Conservation (phyloP, 768 basidiomycete species). For the Tephrocybe sp. region DNA sequence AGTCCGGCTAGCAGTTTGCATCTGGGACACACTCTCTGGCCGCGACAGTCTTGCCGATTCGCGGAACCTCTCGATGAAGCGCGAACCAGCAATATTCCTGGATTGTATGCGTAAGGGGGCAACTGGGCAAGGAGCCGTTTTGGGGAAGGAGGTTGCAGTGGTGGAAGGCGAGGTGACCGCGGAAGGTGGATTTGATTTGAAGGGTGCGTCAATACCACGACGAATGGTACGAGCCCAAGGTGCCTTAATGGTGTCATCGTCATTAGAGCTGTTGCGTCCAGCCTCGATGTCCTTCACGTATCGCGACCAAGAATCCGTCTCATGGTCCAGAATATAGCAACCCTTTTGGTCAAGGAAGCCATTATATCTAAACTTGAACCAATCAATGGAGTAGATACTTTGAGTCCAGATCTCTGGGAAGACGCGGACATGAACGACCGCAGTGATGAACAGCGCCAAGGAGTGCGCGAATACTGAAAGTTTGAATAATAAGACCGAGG, state of each 20-base stretch:
- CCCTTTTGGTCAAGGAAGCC: background rate
- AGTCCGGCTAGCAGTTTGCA: slow-evolving; percentile 20
- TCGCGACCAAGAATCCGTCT: slow-evolving; percentile 10
- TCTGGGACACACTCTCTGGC: slow-evolving; percentile 21
- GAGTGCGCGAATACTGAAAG: slow-evolving; percentile 53
- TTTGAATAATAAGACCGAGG: background rate
- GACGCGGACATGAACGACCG: slow-evolving; percentile 41
- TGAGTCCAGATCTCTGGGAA: slow-evolving; percentile 53
- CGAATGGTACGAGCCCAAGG: slow-evolving; percentile 52
- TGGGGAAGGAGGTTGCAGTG: slow-evolving; percentile 22
- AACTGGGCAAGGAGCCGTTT: slow-evolving; percentile 22
- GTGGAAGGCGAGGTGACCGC: slow-evolving; percentile 17
- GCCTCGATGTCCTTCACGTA: slow-evolving; percentile 25
- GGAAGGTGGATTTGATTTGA: slow-evolving; percentile 27
- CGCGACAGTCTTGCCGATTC: slow-evolving; percentile 34
- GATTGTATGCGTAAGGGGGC: slow-evolving; percentile 31
- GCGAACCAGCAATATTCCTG: slow-evolving; percentile 30
- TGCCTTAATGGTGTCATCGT: slow-evolving; percentile 32
- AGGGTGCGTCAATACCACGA: slow-evolving; percentile 61
- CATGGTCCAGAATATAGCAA: background rate
- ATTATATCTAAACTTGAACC: slow-evolving; percentile 42
- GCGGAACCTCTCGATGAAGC: slow-evolving; percentile 41
- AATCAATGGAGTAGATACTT: slow-evolving; percentile 52
- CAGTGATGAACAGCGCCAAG: slow-evolving; percentile 47
- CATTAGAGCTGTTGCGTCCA: slow-evolving; percentile 1